A percentile compares a stretch with the other conserved stretches of the same genome.
phyloP scores from a whole-genome alignment of 2,329 filamentous ascomycete species.

The Ceratocystis destructans region DNA sequence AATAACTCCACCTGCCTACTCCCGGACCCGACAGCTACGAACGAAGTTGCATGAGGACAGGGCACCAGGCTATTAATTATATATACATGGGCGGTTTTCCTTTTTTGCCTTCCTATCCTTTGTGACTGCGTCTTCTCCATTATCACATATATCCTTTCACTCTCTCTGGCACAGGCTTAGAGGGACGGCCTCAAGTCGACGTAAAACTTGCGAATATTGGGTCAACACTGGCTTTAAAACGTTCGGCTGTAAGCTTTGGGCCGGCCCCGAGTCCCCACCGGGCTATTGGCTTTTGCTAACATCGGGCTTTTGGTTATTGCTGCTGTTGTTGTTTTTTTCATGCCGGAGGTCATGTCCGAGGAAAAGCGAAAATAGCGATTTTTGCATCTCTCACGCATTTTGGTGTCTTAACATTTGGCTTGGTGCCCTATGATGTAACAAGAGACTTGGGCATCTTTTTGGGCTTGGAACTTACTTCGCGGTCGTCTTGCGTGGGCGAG shows the following conservation, averaged over 20 bases:
- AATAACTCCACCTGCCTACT: not conserved
- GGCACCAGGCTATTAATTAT: not conserved
- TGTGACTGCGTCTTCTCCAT: not conserved
- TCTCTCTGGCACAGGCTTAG: not conserved
- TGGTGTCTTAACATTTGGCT: not conserved
- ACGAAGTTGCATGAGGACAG: not conserved
- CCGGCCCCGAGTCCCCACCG: not conserved
- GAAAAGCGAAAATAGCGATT: not conserved
- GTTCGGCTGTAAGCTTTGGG: not conserved
- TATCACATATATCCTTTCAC: not conserved
- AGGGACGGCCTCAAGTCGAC: not conserved
- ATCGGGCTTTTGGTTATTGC: not conserved
- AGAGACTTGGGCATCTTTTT: no score
- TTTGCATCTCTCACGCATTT: not conserved
- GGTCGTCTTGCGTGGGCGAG: no score
- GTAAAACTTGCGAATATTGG: not conserved
- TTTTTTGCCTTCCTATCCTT: not conserved
- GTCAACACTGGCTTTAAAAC: not conserved
- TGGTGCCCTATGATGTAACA: not conserved
- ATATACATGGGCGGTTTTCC: not conserved
- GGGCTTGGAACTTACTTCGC: no score
- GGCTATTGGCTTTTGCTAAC: not conserved
- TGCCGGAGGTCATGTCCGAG: constrained; percentile 11
- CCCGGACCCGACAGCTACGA: not conserved
- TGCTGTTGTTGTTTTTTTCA: not conserved